A percentile compares a stretch with the other conserved stretches of the same genome.
phyloP scores from a whole-genome alignment of 192 early-diverging fungal species.

The Kappamyces sp. region DNA sequence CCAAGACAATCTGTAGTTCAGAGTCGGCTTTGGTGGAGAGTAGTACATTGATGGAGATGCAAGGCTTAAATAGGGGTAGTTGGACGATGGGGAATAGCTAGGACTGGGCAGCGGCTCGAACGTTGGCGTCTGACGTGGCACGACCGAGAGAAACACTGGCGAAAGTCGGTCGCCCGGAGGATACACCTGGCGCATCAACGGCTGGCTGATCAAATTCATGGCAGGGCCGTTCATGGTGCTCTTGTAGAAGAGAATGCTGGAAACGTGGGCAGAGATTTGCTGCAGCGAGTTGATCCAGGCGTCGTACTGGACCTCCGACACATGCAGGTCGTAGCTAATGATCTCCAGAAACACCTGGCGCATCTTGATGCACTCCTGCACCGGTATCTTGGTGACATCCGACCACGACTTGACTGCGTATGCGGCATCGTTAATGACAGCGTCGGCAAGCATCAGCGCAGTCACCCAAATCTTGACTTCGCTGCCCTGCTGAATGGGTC shows the following conservation, averaged over 20 bases:
- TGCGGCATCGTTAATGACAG: constrained; percentile 8
- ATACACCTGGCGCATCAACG: constrained; percentile 12
- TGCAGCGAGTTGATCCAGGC: constrained; percentile 12
- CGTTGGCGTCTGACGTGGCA: too few relatives aligned
- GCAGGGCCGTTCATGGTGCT: constrained; percentile 3
- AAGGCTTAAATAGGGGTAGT: too few relatives aligned
- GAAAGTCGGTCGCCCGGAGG: too few relatives aligned
- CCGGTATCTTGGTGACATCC: constrained; percentile 10
- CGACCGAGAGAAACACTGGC: too few relatives aligned
- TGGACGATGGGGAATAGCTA: too few relatives aligned
- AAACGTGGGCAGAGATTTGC: constrained; percentile 8
- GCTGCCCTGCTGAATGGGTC: not conserved
- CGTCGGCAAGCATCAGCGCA: constrained; percentile 11
- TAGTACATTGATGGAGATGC: too few relatives aligned
- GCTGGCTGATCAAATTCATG: constrained; percentile 9
- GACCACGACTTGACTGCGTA: constrained; percentile 17
- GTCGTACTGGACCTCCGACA: constrained; percentile 5
- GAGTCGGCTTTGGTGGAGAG: too few relatives aligned
- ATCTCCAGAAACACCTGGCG: constrained; percentile 10
- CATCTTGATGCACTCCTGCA: constrained; percentile 10
- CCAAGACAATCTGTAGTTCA: too few relatives aligned
- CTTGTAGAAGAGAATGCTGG: constrained; percentile 7
- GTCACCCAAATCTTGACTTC: constrained; percentile 12
- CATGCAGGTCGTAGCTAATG: constrained; percentile 13
- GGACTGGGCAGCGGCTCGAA: too few relatives aligned